phyloP scores from a whole-genome alignment of 1,284 basidiomycete genomes.

The Leccinum pallidistipes region DNA sequence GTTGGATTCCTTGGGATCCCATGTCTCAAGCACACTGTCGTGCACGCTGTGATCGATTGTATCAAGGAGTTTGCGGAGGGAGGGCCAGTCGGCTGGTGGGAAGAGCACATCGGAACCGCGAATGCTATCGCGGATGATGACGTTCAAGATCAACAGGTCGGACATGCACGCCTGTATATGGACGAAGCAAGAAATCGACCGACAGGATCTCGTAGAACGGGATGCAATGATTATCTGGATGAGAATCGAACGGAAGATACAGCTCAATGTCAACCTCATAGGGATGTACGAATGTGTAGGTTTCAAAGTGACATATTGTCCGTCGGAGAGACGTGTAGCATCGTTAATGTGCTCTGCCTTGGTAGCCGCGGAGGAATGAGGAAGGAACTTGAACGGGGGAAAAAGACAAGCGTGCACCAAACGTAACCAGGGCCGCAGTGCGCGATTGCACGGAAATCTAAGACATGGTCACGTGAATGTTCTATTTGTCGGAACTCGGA shows the following conservation, averaged over 20 bases:
- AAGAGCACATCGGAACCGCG: too few relatives aligned
- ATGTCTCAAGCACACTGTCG: slow-evolving; percentile 70
- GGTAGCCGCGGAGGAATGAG: not conserved
- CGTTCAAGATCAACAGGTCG: too few relatives aligned
- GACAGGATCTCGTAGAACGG: slow-evolving; percentile 16
- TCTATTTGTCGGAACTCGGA: too few relatives aligned
- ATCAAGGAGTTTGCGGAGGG: slow-evolving; percentile 54
- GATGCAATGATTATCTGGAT: slow-evolving; percentile 17
- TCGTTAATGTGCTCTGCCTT: slow-evolving; percentile 6
- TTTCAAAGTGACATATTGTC: slow-evolving; percentile 17
- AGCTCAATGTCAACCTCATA: slow-evolving; percentile 16
- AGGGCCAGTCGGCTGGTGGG: too few relatives aligned
- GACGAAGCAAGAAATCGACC: slow-evolving; percentile 10
- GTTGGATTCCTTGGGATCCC: slow-evolving; percentile 33
- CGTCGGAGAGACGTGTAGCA: slow-evolving; percentile 13
- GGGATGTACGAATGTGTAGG: slow-evolving; percentile 3
- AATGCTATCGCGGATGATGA: too few relatives aligned
- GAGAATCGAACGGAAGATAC: slow-evolving; percentile 11
- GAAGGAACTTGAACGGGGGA: too few relatives aligned
- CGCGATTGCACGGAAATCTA: too few relatives aligned
- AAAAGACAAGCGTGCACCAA: too few relatives aligned
- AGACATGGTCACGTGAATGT: too few relatives aligned
- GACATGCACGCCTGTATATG: too few relatives aligned
- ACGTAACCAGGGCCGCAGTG: too few relatives aligned
- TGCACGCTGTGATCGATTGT: slow-evolving; percentile 61